phyloP scores from a whole-genome alignment of 805 yeast genomes.

The Candida yuanshanica region DNA sequence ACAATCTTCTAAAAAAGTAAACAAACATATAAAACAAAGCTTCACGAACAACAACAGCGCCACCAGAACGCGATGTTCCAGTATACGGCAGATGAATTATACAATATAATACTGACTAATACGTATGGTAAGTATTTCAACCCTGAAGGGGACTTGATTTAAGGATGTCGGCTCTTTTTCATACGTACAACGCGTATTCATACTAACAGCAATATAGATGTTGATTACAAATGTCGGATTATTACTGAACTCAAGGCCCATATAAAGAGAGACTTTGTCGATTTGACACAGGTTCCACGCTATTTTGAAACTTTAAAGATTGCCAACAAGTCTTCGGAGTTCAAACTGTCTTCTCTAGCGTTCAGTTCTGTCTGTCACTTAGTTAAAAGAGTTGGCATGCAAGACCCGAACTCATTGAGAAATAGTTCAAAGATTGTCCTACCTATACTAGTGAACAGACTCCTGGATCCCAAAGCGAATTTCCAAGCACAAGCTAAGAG shows the following conservation, averaged over 20 bases:
- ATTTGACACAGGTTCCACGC: slow-evolving; percentile 40
- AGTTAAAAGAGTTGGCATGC: slow-evolving; percentile 53
- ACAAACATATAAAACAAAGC: slow-evolving; percentile 1
- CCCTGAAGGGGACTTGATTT: no score
- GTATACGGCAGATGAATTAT: slow-evolving; percentile 14
- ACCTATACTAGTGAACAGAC: slow-evolving; percentile 44
- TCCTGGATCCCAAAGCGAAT: slow-evolving; percentile 36
- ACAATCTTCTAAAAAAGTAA: slow-evolving; percentile 4
- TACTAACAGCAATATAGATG: slow-evolving; percentile 10
- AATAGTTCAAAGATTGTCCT: slow-evolving; percentile 39
- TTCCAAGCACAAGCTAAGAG: slow-evolving; percentile 40
- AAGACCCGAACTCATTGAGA: slow-evolving; percentile 40
- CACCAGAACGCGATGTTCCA: slow-evolving; percentile 11
- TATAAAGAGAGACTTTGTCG: slow-evolving; percentile 50
- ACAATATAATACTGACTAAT: slow-evolving; percentile 5
- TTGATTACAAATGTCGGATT: slow-evolving; percentile 12
- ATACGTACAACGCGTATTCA: neutral
- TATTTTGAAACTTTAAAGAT: slow-evolving; percentile 45
- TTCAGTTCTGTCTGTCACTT: slow-evolving; percentile 51
- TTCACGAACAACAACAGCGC: neutral
- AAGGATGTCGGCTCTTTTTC: no score
- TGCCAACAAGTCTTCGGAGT: slow-evolving; percentile 36
- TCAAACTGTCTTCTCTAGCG: slow-evolving; percentile 34
- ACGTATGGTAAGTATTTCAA: slow-evolving; percentile 10
- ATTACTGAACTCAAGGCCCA: slow-evolving; percentile 40